Base-by-base conservation (phyloP, 179 eudicot genomes). In the Beta lomatogona region DNA sequence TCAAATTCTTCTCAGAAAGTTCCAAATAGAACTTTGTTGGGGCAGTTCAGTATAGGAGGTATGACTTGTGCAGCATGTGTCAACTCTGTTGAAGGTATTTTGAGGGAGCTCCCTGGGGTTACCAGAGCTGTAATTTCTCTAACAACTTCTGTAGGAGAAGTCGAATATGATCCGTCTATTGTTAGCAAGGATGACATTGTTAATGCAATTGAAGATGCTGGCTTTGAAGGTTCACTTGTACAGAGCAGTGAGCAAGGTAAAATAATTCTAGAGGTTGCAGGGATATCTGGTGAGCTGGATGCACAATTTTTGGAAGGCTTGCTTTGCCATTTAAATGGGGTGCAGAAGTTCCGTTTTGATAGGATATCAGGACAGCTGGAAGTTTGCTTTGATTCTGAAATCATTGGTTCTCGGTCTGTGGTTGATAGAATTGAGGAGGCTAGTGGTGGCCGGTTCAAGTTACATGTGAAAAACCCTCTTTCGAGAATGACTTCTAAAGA, bases 51-150 rank as follows among this genome's bases (percentile, higher is more conserved):
- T 45, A 96, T 96, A 73, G 96, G 98, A 59, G 99, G 99, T 21
- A 96, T 96, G 99, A 96, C 99, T 59, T 96, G 99, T 86, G 94
- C 99, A 57, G 94, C 95, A 22, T 96, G 99, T 86, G 99, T 92
- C 57, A 92, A 90, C 87, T 96, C 98, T 53, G 94, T 96, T 66
- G 99, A 96, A 90, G 93, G 99, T 79, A 90, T 96, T 71, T 88
- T 96, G 78, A 88, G 84, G 84, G 85, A 87, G 82, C 91, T 94
- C 21, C 96, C 93, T 19, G 99, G 99, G 55, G 97, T 96, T 3
- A 86, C 75, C 86, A 89, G 86, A 74, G 98, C 97, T 53, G 91
- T 87, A 72, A 98, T 96, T 78, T 91, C 97, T 41, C 87, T 94
- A 83, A 87, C 98, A 63, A 95, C 98, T 11, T 91, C 97, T 45